Evolutionary conservation across 345 rosid genomes (phyloP).

Genomic region (Syzygium aromaticum): DNA sequence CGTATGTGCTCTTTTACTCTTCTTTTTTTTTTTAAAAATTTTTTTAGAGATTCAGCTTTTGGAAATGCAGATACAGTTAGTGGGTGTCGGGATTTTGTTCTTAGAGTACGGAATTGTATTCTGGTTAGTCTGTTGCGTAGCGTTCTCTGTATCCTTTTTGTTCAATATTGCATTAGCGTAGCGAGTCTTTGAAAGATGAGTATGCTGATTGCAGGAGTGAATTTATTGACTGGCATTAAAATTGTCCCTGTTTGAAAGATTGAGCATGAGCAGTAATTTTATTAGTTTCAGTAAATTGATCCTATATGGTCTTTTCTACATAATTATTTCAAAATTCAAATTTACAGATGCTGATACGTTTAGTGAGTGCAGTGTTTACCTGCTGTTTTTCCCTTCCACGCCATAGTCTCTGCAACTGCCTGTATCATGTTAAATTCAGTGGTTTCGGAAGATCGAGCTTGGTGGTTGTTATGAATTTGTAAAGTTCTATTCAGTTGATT

Average conservation of each 20-base stretch:
- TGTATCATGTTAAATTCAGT: not conserved
- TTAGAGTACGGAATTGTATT: not conserved
- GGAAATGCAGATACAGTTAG: not conserved
- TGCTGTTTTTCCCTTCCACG: not conserved
- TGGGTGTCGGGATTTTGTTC: not conserved
- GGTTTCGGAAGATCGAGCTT: not conserved
- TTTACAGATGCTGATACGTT: not conserved
- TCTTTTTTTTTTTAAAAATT: not conserved
- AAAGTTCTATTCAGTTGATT: not conserved
- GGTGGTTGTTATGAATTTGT: not conserved
- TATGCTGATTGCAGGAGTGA: not conserved
- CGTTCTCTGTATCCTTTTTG: not conserved
- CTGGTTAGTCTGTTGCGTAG: not conserved
- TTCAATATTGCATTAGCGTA: not conserved
- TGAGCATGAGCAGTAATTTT: not conserved
- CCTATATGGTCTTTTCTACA: not conserved
- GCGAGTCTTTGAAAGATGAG: not conserved
- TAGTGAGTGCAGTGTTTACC: not conserved
- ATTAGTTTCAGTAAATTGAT: not conserved
- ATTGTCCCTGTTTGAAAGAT: not conserved
- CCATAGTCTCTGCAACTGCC: not conserved
- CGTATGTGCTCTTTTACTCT: slow-evolving; percentile 32
- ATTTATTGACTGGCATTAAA: not conserved
- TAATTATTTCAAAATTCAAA: not conserved
- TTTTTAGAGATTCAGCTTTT: not conserved